These are phyloP conservation scores for Cicer cuneatum DNA, from an alignment of 306 rosid species.

Conservation along the genomic window DNA sequence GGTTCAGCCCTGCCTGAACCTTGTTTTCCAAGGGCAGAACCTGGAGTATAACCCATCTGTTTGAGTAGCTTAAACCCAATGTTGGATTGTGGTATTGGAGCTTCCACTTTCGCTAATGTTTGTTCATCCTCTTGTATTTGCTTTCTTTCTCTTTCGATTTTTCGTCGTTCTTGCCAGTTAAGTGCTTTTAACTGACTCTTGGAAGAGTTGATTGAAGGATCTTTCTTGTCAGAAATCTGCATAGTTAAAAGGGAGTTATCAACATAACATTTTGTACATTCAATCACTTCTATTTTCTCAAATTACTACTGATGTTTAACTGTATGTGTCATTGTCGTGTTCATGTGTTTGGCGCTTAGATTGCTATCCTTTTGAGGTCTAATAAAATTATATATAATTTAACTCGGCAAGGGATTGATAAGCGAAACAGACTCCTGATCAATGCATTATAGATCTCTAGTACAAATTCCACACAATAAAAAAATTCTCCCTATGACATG, in stretches of 20 bases:
- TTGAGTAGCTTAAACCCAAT: constrained; percentile 84
- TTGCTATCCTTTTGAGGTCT: no score
- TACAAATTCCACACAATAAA: not conserved
- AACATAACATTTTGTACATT: constrained; percentile 1
- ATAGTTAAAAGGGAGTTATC: not conserved
- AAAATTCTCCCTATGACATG: not conserved
- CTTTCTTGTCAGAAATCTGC: constrained; percentile 56
- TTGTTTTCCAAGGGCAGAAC: constrained; percentile 78
- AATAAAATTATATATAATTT: not conserved
- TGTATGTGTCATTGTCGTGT: no score
- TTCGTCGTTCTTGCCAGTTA: constrained; percentile 85
- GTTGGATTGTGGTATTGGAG: constrained; percentile 91
- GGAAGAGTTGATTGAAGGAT: constrained; percentile 47
- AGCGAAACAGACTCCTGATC: not conserved
- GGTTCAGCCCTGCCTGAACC: constrained; percentile 82
- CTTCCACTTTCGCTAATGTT: constrained; percentile 78
- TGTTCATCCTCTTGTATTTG: constrained; percentile 80
- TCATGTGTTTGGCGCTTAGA: no score
- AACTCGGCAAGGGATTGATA: not conserved
- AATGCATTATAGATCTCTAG: not conserved
- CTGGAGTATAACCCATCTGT: constrained; percentile 93
- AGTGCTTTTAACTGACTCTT: constrained; percentile 57
- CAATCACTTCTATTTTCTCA: not conserved
- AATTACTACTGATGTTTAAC: not conserved
- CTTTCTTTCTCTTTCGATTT: constrained; percentile 68